phyloP scores from a whole-genome alignment of 164 flowering plant genomes.

The Vitis cinerea region DNA sequence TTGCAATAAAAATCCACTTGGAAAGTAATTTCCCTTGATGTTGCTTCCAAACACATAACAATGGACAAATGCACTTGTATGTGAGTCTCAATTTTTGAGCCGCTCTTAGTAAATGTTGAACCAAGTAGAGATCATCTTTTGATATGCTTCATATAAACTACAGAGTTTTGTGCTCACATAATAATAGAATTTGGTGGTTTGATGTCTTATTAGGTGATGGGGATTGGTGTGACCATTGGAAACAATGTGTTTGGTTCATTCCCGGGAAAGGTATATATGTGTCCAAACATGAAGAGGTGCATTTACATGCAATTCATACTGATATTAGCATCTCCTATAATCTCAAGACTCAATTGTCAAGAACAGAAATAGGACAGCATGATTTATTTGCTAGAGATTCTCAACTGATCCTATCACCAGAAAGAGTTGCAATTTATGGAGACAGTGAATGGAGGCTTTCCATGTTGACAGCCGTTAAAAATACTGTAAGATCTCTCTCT shows the following conservation, averaged over 20 bases:
- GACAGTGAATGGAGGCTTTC: constrained; percentile 68
- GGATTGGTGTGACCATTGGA: constrained; percentile 98
- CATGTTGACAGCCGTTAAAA: constrained; percentile 50
- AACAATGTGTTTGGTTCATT: constrained; percentile 89
- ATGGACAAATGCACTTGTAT: not conserved
- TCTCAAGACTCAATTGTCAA: constrained; percentile 26
- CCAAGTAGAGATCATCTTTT: not conserved
- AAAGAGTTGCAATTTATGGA: constrained; percentile 84
- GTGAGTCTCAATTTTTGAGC: not conserved
- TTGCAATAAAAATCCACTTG: not conserved
- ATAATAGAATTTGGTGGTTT: constrained; percentile 10
- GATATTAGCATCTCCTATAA: constrained; percentile 66
- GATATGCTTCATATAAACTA: not conserved
- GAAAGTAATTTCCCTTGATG: not conserved
- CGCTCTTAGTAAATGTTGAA: not conserved
- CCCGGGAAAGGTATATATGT: constrained; percentile 58
- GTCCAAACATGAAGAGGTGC: constrained; percentile 53
- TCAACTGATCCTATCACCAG: constrained; percentile 63
- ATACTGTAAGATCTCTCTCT: constrained; percentile 54
- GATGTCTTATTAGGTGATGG: constrained; percentile 39
- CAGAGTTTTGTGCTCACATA: not conserved
- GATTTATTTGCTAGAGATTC: constrained; percentile 14
- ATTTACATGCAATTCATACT: constrained; percentile 59
- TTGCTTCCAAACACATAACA: not conserved
- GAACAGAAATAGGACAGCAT: constrained; percentile 18